Evolutionary conservation across 116 monocot genomes (phyloP).

Genomic region (Phalaenopsis hybrid): DNA sequence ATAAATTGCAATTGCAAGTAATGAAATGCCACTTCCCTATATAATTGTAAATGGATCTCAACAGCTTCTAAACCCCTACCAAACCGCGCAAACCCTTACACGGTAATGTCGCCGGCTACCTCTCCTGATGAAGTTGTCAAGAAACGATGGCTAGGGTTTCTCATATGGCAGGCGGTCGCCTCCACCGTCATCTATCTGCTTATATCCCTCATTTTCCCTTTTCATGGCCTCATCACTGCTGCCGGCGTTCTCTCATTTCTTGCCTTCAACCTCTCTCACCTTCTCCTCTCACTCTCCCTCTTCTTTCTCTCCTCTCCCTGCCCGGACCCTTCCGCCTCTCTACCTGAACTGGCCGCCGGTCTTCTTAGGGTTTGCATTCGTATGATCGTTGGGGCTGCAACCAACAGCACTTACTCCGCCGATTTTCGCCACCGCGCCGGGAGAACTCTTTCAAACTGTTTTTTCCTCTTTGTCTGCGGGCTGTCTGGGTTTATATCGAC

Average conservation of each 20-base stretch:
- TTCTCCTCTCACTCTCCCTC: conserved; percentile 37
- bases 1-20: too few species aligned
- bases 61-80: background rate
- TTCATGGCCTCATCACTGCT: conserved; percentile 6
- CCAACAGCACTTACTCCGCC: conserved; percentile 9
- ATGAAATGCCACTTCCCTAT: too few species aligned
- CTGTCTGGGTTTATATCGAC: conserved; percentile 46
- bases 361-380: conserved; percentile 22
- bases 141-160: conserved; percentile 63
- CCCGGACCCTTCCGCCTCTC: conserved; percentile 32
- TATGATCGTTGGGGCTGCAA: conserved; percentile 32
- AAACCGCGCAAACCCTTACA: background rate
- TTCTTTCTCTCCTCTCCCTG: conserved; percentile 43
- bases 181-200: conserved; percentile 33
- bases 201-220: conserved; percentile 10
- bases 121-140: conserved; percentile 31
- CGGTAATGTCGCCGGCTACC: conserved; percentile 3
- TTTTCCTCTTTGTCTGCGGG: conserved; percentile 23
- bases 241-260: conserved; percentile 24
- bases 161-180: conserved; percentile 55
- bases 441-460: conserved; percentile 15
- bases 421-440: conserved; percentile 22
- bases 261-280: conserved; percentile 28
- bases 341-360: conserved; percentile 20
- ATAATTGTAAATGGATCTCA: background rate